A percentile compares a stretch with the other conserved stretches of the same genome.
phyloP scores from a whole-genome alignment of 768 basidiomycete species.

The Auricularia cornea region DNA sequence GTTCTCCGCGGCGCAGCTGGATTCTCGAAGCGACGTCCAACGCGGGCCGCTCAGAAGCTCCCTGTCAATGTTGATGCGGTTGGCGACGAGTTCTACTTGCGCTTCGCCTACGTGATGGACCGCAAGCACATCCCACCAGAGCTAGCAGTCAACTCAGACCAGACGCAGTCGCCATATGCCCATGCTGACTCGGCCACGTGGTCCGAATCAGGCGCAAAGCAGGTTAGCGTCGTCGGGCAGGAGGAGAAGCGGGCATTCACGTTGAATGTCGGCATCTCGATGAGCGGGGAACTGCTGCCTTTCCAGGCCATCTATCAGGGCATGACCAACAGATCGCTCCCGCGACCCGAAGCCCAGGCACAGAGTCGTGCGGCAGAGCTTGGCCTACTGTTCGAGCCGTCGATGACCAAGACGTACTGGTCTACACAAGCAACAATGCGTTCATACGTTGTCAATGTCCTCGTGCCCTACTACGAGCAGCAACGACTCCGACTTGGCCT shows the following conservation, averaged over 20 bases:
- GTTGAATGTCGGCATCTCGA: slow-evolving; percentile 24
- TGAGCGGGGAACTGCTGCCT: slow-evolving; percentile 25
- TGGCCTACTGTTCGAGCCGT: slow-evolving; percentile 19
- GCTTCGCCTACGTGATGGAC: slow-evolving; percentile 8
- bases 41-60: too few species aligned
- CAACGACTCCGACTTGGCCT: background rate
- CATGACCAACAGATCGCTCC: slow-evolving; percentile 17
- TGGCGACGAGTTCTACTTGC: too few species aligned
- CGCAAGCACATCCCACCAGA: slow-evolving; percentile 14
- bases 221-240: slow-evolving; percentile 25
- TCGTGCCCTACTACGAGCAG: background rate
- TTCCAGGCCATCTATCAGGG: slow-evolving; percentile 32
- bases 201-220: slow-evolving; percentile 21
- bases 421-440: background rate
- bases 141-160: slow-evolving; percentile 30
- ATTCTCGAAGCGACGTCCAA: too few species aligned
- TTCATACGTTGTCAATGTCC: background rate
- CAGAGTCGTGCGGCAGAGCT: slow-evolving; percentile 16
- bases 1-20: too few species aligned
- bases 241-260: slow-evolving; percentile 39
- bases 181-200: slow-evolving; percentile 24
- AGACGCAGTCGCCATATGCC: slow-evolving; percentile 24
- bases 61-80: too few species aligned
- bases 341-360: slow-evolving; percentile 7
- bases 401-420: slow-evolving; percentile 13